Percentiles rank a stretch among this genome's conserved stretches.
These are phyloP conservation scores for Silene conica DNA, from an alignment of 148 eudicot genomes.

Conservation along the genomic window DNA sequence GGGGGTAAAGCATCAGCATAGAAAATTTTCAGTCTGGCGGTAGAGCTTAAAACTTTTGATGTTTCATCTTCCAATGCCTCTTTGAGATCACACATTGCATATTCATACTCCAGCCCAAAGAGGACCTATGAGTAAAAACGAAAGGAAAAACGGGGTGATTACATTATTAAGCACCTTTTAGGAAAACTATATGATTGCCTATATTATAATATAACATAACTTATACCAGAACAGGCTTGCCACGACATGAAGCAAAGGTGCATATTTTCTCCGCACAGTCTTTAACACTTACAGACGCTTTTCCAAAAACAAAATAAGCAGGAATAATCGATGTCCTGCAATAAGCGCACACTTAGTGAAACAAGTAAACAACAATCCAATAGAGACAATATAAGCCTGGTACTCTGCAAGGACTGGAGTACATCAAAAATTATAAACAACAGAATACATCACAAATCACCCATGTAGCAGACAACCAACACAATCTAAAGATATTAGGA, in stretches of 20 bases:
- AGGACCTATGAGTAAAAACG: conserved; percentile 47
- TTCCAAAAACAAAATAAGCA: conserved; percentile 76
- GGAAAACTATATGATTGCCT: background rate
- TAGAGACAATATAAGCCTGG: background rate
- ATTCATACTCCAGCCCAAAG: conserved; percentile 71
- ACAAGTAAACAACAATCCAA: background rate
- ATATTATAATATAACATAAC: background rate
- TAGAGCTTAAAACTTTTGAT: conserved; percentile 25
- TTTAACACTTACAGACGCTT: conserved; percentile 47
- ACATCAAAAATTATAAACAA: no score
- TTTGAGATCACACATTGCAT: conserved; percentile 57
- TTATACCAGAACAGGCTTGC: conserved; percentile 66
- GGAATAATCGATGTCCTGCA: conserved; percentile 83
- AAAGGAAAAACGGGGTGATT: background rate
- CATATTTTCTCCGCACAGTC: conserved; percentile 46
- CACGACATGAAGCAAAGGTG: conserved; percentile 30
- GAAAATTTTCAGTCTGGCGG: conserved; percentile 29
- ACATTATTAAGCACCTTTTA: background rate
- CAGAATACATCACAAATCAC: no score
- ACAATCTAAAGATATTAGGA: no score
- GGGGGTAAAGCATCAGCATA: conserved; percentile 60
- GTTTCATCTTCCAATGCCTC: conserved; percentile 35
- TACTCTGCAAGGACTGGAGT: background rate
- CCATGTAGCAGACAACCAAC: no score
- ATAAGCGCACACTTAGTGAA: background rate